These are phyloP conservation scores for Boletus insuetus DNA, from an alignment of 768 basidiomycete genomes.

Conservation along the genomic window DNA sequence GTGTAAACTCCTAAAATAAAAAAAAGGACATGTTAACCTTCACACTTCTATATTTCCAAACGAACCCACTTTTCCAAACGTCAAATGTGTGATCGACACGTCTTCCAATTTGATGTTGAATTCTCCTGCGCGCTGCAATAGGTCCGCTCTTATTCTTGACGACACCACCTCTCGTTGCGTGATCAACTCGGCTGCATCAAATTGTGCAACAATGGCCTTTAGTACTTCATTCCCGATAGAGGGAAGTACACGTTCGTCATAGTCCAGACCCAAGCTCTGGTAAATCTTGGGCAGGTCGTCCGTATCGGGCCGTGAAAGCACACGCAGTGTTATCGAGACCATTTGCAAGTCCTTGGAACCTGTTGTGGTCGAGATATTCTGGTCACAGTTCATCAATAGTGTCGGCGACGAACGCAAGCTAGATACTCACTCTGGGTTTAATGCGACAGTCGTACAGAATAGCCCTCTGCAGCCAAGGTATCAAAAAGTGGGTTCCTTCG, in stretches of 20 bases:
- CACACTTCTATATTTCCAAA: background rate
- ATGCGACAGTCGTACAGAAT: constrained; percentile 98
- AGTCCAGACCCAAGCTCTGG: constrained; percentile 91
- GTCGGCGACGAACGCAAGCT: background rate
- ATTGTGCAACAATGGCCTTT: constrained; percentile 97
- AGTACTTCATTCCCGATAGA: constrained; percentile 98
- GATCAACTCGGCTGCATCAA: constrained; percentile 94
- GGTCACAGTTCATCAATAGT: constrained; percentile 3
- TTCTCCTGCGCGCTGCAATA: constrained; percentile 90
- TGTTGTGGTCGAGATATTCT: constrained; percentile 99
- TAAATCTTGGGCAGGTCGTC: constrained; percentile 90
- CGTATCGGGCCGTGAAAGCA: constrained; percentile 90
- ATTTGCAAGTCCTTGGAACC: constrained; percentile 99
- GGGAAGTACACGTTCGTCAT: constrained; percentile 96
- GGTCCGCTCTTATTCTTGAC: constrained; percentile 86
- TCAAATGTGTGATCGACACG: constrained; percentile 92
- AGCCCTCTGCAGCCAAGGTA: constrained; percentile 94
- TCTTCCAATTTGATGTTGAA: constrained; percentile 96
- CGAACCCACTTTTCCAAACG: constrained; percentile 72
- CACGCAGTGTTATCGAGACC: constrained; percentile 95
- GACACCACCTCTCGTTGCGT: constrained; percentile 98
- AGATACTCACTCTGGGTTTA: constrained; percentile 77
- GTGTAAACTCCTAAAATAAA: constrained; percentile 81
- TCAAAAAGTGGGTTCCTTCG: constrained; percentile 94
- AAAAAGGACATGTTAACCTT: constrained; percentile 4